Base-by-base conservation (phyloP, 345 rosid species). In the Arabis hirsuta region DNA sequence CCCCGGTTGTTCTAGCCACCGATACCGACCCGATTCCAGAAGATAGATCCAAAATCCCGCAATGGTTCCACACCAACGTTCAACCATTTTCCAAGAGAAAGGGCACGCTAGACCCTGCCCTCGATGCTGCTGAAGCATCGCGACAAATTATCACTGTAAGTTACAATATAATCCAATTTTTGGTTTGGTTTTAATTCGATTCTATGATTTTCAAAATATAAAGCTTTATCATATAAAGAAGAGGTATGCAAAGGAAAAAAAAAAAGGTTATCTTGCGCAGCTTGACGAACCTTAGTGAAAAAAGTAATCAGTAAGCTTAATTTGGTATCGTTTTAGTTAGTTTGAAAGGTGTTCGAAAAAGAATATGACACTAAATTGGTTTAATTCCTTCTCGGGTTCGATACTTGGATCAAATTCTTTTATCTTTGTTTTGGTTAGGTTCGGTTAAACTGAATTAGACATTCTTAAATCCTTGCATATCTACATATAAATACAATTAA, bases 21-120 rank as follows among this genome's bases (percentile, higher is more conserved):
- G 79, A 78, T 20, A 48, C 13, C 3, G 29, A 34, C 0, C 75
- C 62, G 4, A 80, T 88, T 43, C 90, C 92, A 0, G 65, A 78
- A 1, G 67, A 69, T 13, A 64, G 42, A 24, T 12, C 67, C 16
- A 68, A 52, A 39, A 16, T 88, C 39, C 16, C 19, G 2, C 12
- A 19, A 11, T 88, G 90, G 92, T 84, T 87, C 65, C 1, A 5
- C 0, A 4, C 39, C 55, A 82, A 81, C 12, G 81, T 87, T 11
- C 41, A 55, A 74, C 81, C 87, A 1, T 58, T 12, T 6, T 29
- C 51, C 1, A 26, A 14, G 6, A 75, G 86, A 4, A 78, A 72
- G 42, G 76, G 77, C 11, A 66, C 57, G 20, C 27, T 88, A 12
- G 83, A 88, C 77, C 71, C 85, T 0, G 75, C 68, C 54, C 84